Evolutionary conservation across 2,329 filamentous ascomycete genomes (phyloP), one percentile per base, ranked within the genome.

Genomic region (Chrysosporium keratinophilum): DNA sequence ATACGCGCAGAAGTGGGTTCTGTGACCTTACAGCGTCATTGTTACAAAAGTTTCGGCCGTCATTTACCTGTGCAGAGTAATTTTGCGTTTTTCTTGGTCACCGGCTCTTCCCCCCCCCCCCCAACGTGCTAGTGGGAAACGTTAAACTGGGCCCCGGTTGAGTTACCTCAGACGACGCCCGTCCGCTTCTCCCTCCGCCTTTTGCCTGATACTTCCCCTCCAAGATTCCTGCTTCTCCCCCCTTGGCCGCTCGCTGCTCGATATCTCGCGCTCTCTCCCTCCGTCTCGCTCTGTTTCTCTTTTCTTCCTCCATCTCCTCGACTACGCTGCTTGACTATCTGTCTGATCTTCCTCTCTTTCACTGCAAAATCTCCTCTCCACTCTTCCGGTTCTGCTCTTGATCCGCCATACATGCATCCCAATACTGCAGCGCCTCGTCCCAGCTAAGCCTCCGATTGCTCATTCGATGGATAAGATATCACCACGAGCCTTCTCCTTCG

Each of bases 191-290:
- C 17, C 40, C 49, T 11, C 40, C 2, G 5, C 15, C 34, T 10
- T 17, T 5, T 34, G 49, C 39, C 34, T 39, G 37, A 23, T 23
- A 28, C 42, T 47, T 28, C 42, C 35, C 34, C 44, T 52, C 42
- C 34, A 52, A 52, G 9, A 42, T 62, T 58, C 52, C 57, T 58
- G 45, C 49, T 93, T 81, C 54, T 96, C 68, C 45, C 81, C 77
- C 50, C 81, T 80, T 46, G 96, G 71, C 66, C 96, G 96, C 90
- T 64, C 95, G 88, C 56, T 81, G 84, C 49, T 54, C 44, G 56
- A 37, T 57, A 61, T 58, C 61, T 67, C 54, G 74, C 73, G 28
- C 75, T 41, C 12, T 50, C 28, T 73, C 42, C 28, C 34, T 53
- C 45, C n/a, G n/a, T n/a, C 44, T 39, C 23, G 35, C 19, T 41